Conservation (phyloP, 1,139 yeast species). For the Magnusiomyces tetraspermus region DNA sequence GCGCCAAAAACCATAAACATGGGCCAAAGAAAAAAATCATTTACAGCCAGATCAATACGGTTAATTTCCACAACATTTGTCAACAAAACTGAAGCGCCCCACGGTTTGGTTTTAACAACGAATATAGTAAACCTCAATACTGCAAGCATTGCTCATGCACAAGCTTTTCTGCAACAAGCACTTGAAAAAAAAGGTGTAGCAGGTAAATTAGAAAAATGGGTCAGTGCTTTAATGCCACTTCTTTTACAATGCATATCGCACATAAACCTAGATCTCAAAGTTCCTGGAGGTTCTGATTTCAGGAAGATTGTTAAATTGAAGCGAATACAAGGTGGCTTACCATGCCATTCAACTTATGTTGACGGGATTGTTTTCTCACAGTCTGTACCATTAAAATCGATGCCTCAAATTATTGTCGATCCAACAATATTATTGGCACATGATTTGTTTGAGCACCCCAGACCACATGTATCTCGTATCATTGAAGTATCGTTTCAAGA, state of each 20-base stretch:
- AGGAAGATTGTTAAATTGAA: constrained; percentile 83
- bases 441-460: constrained; percentile 82
- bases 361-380: constrained; percentile 85
- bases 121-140: constrained; percentile 29
- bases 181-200: constrained; percentile 54
- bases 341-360: constrained; percentile 49
- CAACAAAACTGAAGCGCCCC: constrained; percentile 1
- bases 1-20: constrained; percentile 19
- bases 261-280: constrained; percentile 46
- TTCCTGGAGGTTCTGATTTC: constrained; percentile 72
- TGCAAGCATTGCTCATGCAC: constrained; percentile 37
- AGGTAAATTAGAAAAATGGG: constrained; percentile 50
- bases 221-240: constrained; percentile 38
- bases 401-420: constrained; percentile 53
- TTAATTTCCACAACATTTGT: constrained; percentile 9
- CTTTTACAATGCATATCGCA: constrained; percentile 39
- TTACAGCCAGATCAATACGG: constrained; percentile 11
- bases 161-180: constrained; percentile 49
- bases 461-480: constrained; percentile 65
- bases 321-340: constrained; percentile 63
- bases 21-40: constrained; percentile 22
- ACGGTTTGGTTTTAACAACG: background rate
- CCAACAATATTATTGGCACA: constrained; percentile 78
- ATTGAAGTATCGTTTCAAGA: constrained; percentile 86
- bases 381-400: constrained; percentile 66